These are phyloP conservation scores for Astraeus odoratus DNA, from an alignment of 768 basidiomycete species.

Conservation along the genomic window DNA sequence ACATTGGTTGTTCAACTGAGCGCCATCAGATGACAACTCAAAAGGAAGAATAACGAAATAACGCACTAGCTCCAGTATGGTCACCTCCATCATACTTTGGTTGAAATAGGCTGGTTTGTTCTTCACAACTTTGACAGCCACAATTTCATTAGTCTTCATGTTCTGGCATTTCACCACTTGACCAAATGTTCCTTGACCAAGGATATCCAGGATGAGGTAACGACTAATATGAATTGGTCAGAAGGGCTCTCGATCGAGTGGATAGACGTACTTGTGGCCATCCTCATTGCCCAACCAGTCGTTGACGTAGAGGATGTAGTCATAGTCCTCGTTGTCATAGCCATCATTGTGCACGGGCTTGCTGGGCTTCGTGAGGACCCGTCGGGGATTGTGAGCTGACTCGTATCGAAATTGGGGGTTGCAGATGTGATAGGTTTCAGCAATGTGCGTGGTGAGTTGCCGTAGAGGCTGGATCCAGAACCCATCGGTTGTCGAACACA, in stretches of 20 bases:
- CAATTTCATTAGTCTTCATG: conserved; percentile 98
- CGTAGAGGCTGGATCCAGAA: conserved; percentile 45
- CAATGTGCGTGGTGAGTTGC: conserved; percentile 76
- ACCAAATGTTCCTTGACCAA: conserved; percentile 98
- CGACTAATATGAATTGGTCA: conserved; percentile 34
- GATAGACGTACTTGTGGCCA: conserved; percentile 75
- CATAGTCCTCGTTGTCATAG: conserved; percentile 97
- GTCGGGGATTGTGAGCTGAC: conserved; percentile 86
- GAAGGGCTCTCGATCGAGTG: not conserved
- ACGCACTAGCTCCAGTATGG: conserved; percentile 89
- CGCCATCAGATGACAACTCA: conserved; percentile 1
- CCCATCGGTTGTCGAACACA: conserved; percentile 8
- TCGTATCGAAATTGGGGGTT: conserved; percentile 96
- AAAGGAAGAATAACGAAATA: not conserved
- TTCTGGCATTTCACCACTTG: conserved; percentile 99
- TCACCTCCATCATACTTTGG: conserved; percentile 99
- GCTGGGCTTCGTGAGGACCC: conserved; percentile 96
- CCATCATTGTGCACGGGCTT: conserved; percentile 95
- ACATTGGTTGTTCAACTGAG: conserved; percentile 84
- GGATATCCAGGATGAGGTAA: conserved; percentile 95
- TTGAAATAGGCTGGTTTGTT: conserved; percentile 99
- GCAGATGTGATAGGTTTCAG: conserved; percentile 90
- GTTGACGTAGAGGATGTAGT: conserved; percentile 99
- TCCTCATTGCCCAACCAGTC: conserved; percentile 94
- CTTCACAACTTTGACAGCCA: conserved; percentile 99